Evolutionary conservation across 1,284 basidiomycete species (phyloP).

Genomic region (Cronartium ribicola): DNA sequence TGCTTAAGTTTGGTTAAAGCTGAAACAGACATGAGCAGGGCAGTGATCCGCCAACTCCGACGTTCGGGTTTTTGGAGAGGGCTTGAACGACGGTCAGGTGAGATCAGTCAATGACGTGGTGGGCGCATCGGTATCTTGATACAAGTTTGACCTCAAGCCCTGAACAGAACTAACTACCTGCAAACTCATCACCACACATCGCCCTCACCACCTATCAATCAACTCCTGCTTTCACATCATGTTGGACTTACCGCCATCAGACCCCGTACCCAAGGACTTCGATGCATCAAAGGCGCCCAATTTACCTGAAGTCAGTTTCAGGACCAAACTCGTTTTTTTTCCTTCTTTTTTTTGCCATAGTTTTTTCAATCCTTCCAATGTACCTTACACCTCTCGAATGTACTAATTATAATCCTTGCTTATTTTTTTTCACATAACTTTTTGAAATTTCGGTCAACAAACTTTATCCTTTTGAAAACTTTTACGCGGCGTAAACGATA

Average conservation of each 20-base stretch:
- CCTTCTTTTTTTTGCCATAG: no score
- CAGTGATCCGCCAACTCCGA: no score
- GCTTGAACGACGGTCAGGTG: no score
- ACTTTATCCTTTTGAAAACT: neutral
- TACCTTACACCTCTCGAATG: neutral
- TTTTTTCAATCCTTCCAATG: neutral
- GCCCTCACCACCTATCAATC: neutral
- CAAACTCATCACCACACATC: neutral
- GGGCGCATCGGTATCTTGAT: neutral
- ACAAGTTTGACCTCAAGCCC: neutral
- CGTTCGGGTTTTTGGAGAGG: no score
- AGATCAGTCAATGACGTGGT: no score
- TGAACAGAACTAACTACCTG: neutral
- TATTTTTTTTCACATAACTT: neutral
- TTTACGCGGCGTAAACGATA: neutral
- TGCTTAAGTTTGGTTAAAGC: no score
- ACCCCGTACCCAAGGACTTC: constrained; percentile 33
- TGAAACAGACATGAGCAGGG: no score
- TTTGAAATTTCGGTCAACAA: neutral
- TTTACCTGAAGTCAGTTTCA: constrained; percentile 22
- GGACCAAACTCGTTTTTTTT: neutral
- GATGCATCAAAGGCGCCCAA: constrained; percentile 33
- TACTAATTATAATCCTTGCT: neutral
- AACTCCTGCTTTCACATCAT: neutral
- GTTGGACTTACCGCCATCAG: constrained; percentile 30